phyloP scores from a whole-genome alignment of 257 asterid species.

The Solanum paucissectum region DNA sequence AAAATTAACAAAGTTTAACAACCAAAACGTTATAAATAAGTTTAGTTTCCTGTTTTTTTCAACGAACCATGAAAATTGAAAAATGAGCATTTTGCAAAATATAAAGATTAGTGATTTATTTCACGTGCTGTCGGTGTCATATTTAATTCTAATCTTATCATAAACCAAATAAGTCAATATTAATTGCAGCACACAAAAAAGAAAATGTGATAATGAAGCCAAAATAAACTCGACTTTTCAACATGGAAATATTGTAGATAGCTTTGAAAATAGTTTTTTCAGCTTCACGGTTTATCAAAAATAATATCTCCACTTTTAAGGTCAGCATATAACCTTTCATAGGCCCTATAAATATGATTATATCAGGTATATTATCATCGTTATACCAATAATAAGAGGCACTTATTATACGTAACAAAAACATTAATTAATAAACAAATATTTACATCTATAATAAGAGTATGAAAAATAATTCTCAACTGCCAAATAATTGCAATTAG shows the following conservation, averaged over 20 bases:
- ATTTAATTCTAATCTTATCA: neutral
- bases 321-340: fast-evolving
- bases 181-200: neutral
- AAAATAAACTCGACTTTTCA: neutral
- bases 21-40: neutral
- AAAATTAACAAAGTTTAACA: neutral
- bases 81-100: neutral
- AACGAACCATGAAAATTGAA: neutral
- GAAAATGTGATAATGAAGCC: neutral
- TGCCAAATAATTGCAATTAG: neutral
- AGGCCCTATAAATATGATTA: neutral
- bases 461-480: constrained; percentile 3
- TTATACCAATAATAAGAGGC: neutral
- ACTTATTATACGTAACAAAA: neutral
- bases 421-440: neutral
- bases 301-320: neutral
- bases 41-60: neutral
- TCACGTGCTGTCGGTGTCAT: neutral
- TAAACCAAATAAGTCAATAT: neutral
- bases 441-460: neutral
- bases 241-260: neutral
- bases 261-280: neutral
- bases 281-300: too few species aligned
- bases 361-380: neutral
- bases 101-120: neutral